Evolutionary conservation across 495 filamentous ascomycete genomes (phyloP).

Genomic region (Cercophora sp.): DNA sequence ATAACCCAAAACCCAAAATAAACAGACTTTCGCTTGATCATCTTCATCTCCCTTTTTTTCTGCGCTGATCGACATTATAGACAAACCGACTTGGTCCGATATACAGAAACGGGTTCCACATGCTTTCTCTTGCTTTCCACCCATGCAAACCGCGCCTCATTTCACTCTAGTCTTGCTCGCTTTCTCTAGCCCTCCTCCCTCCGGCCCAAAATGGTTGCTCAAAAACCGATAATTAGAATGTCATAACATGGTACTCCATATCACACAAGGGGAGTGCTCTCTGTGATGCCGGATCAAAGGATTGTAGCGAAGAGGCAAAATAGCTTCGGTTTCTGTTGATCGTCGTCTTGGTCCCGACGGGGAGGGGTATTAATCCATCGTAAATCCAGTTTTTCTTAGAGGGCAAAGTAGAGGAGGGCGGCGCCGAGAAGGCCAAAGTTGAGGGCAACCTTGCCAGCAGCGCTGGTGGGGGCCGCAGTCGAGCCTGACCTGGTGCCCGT

Average conservation of each 20-base stretch:
- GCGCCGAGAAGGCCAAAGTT: constrained; percentile 20
- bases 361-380: too few relatives aligned
- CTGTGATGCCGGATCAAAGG: constrained; percentile 9
- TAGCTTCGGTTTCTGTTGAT: constrained; percentile 8
- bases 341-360: background rate
- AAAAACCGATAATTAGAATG: background rate
- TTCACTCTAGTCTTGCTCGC: background rate
- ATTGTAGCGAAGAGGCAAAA: constrained; percentile 25
- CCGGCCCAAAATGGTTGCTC: background rate
- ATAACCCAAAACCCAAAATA: too few relatives aligned
- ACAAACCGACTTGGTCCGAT: too few relatives aligned
- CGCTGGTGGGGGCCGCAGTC: constrained; percentile 15
- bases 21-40: too few relatives aligned
- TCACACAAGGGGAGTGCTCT: background rate
- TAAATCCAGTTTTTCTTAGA: too few relatives aligned
- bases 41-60: too few relatives aligned
- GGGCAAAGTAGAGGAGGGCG: constrained; percentile 24
- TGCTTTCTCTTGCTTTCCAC: background rate
- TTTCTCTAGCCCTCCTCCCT: background rate
- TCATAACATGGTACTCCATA: constrained; percentile 1
- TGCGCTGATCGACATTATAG: too few relatives aligned
- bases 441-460: constrained; percentile 20
- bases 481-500: constrained; percentile 3
- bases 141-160: background rate
- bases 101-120: too few relatives aligned